Conservation (phyloP, 176 grass and related monocot species). For the Aegilops umbellulata region DNA sequence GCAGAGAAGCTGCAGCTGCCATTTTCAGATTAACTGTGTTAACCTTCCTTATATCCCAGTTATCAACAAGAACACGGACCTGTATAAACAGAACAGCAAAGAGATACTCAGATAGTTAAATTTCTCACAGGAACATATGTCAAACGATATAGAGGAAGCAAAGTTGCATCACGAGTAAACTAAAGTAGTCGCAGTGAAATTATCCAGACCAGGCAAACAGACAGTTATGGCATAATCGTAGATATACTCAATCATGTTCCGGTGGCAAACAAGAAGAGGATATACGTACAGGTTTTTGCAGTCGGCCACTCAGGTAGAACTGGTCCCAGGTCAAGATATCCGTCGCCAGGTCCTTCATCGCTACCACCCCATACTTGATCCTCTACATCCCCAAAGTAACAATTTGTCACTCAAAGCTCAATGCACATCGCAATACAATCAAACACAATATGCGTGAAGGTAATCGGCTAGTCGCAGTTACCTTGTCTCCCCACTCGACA, state of each 20-base stretch:
- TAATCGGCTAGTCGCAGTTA: not conserved
- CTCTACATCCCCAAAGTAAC: slow-evolving; percentile 34
- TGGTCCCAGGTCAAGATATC: slow-evolving; percentile 79
- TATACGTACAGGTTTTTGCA: slow-evolving; percentile 89
- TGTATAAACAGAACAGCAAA: not conserved
- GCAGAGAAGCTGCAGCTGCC: slow-evolving; percentile 69
- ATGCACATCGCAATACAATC: not conserved
- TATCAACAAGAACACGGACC: slow-evolving; percentile 51
- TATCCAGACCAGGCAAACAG: not conserved
- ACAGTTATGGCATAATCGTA: not conserved
- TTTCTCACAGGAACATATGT: not conserved
- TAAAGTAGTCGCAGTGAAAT: not conserved
- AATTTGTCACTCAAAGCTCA: not conserved
- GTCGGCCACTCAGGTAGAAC: slow-evolving; percentile 87
- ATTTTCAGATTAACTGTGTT: slow-evolving; percentile 73
- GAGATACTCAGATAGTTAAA: not conserved
- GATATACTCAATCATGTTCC: not conserved
- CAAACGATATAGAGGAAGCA: not conserved
- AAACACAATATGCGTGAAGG: not conserved
- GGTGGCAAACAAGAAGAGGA: not conserved
- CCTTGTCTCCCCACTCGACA: slow-evolving; percentile 82
- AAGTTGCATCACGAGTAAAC: not conserved
- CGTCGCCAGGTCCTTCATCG: slow-evolving; percentile 79
- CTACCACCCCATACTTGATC: slow-evolving; percentile 91
- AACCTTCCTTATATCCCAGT: slow-evolving; percentile 59